phyloP scores from a whole-genome alignment of 23 red algal species.

The Gracilaria domingensis region DNA sequence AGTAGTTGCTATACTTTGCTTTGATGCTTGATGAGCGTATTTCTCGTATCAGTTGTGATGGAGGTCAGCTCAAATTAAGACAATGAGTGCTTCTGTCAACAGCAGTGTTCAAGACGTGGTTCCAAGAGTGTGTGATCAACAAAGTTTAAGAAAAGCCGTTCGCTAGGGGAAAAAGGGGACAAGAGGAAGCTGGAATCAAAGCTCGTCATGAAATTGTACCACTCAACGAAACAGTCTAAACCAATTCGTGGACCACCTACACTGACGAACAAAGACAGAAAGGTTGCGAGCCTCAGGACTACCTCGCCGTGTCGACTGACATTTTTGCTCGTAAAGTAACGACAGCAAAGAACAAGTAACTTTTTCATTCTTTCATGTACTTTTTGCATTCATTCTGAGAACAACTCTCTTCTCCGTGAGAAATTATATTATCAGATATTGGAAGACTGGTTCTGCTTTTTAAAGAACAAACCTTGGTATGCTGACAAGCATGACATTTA shows the following conservation, averaged over 20 bases:
- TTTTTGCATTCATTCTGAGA: slow-evolving; percentile 32
- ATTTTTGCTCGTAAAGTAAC: background rate
- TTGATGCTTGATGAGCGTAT: background rate
- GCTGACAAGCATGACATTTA: slow-evolving; percentile 3
- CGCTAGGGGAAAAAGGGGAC: background rate
- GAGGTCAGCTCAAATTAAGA: too few relatives aligned
- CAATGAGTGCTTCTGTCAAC: background rate
- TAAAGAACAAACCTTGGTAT: background rate
- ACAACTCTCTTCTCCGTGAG: slow-evolving; percentile 24
- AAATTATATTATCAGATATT: slow-evolving; percentile 6
- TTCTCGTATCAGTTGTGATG: too few relatives aligned
- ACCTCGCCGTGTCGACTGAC: slow-evolving; percentile 10
- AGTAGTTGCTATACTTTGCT: background rate
- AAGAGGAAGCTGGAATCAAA: background rate
- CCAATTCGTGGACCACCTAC: background rate
- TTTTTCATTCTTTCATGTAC: background rate
- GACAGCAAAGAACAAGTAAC: background rate
- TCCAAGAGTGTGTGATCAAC: background rate
- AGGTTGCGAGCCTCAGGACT: background rate
- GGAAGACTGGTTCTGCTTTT: background rate
- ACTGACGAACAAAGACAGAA: slow-evolving; percentile 6
- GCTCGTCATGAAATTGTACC: background rate
- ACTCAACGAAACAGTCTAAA: background rate
- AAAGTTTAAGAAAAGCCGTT: background rate
- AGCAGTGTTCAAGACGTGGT: background rate